Evolutionary conservation across 108 stramenopile species (phyloP).

Genomic region (Skeletonema menzelii): DNA sequence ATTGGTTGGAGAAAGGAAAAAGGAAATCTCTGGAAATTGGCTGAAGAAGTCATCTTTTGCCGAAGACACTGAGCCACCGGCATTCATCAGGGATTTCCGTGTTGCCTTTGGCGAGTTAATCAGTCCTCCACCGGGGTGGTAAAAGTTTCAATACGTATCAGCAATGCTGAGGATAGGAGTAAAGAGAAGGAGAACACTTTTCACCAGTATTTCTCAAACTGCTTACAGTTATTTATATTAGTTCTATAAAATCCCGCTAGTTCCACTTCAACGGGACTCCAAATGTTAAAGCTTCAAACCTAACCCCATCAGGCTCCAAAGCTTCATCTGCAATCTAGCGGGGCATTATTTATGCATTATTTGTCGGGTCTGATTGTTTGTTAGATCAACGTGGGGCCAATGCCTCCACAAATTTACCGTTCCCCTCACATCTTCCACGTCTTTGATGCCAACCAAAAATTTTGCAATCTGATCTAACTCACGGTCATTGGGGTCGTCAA

Average conservation of each 20-base stretch:
- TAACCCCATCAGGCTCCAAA: neutral
- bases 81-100: neutral
- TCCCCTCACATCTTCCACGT: conserved; percentile 82
- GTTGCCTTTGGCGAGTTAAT: neutral
- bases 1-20: neutral
- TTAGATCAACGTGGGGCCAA: conserved; percentile 79
- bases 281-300: neutral
- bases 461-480: conserved; percentile 94
- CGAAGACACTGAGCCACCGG: neutral
- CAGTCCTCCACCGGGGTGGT: neutral
- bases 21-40: neutral
- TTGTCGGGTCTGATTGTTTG: conserved; percentile 21
- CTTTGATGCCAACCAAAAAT: conserved; percentile 84
- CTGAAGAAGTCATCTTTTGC: neutral
- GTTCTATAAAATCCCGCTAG: neutral
- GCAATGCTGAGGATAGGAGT: neutral
- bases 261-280: neutral
- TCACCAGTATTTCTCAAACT: neutral
- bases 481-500: conserved; percentile 91
- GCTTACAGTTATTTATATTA: neutral
- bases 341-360: neutral
- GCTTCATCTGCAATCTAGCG: neutral
- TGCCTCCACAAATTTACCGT: conserved; percentile 75
- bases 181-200: neutral
- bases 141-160: neutral